Conservation (phyloP, 768 basidiomycete genomes). For the Neoboletus magnificus region DNA sequence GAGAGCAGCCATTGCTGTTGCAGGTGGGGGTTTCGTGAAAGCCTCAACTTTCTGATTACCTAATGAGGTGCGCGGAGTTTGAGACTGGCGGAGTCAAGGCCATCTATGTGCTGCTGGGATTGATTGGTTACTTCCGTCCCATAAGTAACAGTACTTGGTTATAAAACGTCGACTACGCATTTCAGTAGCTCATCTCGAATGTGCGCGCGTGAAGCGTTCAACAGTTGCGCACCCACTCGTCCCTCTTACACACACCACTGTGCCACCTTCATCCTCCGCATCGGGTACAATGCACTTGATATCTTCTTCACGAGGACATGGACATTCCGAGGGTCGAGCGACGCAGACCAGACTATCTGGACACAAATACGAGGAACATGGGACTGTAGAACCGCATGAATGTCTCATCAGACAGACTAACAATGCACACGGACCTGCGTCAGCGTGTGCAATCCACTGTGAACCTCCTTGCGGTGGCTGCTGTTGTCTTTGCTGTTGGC, state of each 20-base stretch:
- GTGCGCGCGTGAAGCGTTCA: slow-evolving; percentile 40
- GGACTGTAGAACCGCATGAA: slow-evolving; percentile 42
- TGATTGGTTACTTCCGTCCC: background rate
- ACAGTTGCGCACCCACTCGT: slow-evolving; percentile 58
- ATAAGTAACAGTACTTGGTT: background rate
- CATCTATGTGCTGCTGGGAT: background rate
- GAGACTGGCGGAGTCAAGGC: background rate
- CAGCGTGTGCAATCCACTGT: slow-evolving; percentile 66
- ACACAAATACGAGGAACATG: slow-evolving; percentile 74
- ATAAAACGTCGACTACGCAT: background rate
- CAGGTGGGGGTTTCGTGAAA: slow-evolving; percentile 6
- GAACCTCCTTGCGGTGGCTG: slow-evolving; percentile 44
- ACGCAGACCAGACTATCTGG: slow-evolving; percentile 72
- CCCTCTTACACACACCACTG: slow-evolving; percentile 71
- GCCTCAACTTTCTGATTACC: slow-evolving; percentile 11
- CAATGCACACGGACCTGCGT: slow-evolving; percentile 47
- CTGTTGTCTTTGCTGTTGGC: slow-evolving; percentile 50
- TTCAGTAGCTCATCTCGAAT: slow-evolving; percentile 9
- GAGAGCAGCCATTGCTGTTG: slow-evolving; percentile 53
- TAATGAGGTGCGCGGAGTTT: slow-evolving; percentile 3
- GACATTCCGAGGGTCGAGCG: slow-evolving; percentile 53
- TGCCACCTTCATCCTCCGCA: slow-evolving; percentile 47
- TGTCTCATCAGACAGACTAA: background rate
- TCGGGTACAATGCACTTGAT: slow-evolving; percentile 76
- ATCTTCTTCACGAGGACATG: slow-evolving; percentile 74